Evolutionary conservation across 2,329 filamentous ascomycete species (phyloP).

Genomic region (Neofusicoccum laricinum): DNA sequence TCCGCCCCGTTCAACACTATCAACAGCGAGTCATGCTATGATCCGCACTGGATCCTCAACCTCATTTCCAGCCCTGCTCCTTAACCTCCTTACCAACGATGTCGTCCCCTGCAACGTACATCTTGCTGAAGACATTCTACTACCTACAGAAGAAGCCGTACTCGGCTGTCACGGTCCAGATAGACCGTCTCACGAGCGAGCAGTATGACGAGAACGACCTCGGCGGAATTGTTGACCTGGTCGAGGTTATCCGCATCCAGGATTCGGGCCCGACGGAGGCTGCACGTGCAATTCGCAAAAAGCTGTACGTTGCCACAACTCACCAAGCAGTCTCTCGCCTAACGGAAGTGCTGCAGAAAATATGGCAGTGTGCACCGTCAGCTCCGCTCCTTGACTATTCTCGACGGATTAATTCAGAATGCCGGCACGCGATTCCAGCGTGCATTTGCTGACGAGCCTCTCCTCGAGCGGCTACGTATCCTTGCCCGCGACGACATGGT

Average conservation of each 20-base stretch:
- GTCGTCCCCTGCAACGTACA: slow-evolving; percentile 13
- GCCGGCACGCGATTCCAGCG: slow-evolving; percentile 84
- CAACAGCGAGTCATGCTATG: slow-evolving; percentile 14
- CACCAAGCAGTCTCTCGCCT: neutral
- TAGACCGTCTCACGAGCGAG: slow-evolving; percentile 88
- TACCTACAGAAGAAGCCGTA: slow-evolving; percentile 70
- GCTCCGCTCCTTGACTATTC: slow-evolving; percentile 78
- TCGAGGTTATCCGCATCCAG: slow-evolving; percentile 91
- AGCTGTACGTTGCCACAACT: slow-evolving; percentile 58
- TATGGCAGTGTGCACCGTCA: slow-evolving; percentile 95
- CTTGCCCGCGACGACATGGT: slow-evolving; percentile 82
- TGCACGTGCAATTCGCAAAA: slow-evolving; percentile 89
- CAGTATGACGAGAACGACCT: slow-evolving; percentile 87
- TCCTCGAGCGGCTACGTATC: slow-evolving; percentile 86
- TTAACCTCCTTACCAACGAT: slow-evolving; percentile 13
- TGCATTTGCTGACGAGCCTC: slow-evolving; percentile 82
- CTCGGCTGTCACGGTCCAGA: slow-evolving; percentile 86
- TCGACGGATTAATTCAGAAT: slow-evolving; percentile 94
- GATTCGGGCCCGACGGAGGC: slow-evolving; percentile 82
- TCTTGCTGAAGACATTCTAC: slow-evolving; percentile 12
- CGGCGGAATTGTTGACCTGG: slow-evolving; percentile 86
- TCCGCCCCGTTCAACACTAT: slow-evolving; percentile 6
- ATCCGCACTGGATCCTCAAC: slow-evolving; percentile 8
- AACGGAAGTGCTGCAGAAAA: slow-evolving; percentile 55
- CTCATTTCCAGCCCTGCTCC: slow-evolving; percentile 12